Percentiles rank a stretch among this genome's conserved stretches.
These are phyloP conservation scores for Russula sp. DNA, from an alignment of 768 basidiomycete genomes.

Conservation along the genomic window DNA sequence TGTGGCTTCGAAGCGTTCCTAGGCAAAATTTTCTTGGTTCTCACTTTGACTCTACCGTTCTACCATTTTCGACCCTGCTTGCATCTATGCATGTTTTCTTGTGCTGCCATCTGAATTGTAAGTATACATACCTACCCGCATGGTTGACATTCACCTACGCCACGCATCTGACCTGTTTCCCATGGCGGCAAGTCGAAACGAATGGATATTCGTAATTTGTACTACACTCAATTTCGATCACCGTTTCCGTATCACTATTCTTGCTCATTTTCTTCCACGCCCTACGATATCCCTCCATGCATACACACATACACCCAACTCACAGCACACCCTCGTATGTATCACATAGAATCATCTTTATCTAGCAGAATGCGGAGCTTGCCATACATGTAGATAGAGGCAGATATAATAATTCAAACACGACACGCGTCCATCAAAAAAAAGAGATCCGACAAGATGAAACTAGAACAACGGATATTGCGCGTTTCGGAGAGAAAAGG, in stretches of 20 bases:
- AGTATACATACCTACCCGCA: slow-evolving; percentile 23
- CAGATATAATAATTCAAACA: slow-evolving; percentile 22
- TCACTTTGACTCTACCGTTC: not conserved
- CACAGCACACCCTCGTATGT: slow-evolving; percentile 12
- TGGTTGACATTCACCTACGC: slow-evolving; percentile 8
- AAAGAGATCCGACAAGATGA: not conserved
- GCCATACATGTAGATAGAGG: slow-evolving; percentile 26
- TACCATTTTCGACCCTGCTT: not conserved
- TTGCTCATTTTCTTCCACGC: slow-evolving; percentile 15
- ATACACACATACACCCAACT: not conserved
- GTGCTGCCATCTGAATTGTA: slow-evolving; percentile 15
- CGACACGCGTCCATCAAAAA: not conserved
- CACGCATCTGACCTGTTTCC: slow-evolving; percentile 7
- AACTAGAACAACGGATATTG: not conserved
- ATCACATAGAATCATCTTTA: slow-evolving; percentile 22
- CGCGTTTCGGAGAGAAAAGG: not conserved
- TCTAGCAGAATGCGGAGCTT: slow-evolving; percentile 13
- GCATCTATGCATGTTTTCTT: slow-evolving; percentile 12
- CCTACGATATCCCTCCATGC: slow-evolving; percentile 19
- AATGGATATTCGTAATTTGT: slow-evolving; percentile 21
- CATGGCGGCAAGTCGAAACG: slow-evolving; percentile 7
- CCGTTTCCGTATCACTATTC: slow-evolving; percentile 17
- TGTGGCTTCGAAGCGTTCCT: slow-evolving; percentile 48
- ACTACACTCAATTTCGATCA: not conserved
- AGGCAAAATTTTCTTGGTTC: slow-evolving; percentile 16